Base-by-base conservation (phyloP, 2,329 filamentous ascomycete genomes). In the Acrocalymma vagum region DNA sequence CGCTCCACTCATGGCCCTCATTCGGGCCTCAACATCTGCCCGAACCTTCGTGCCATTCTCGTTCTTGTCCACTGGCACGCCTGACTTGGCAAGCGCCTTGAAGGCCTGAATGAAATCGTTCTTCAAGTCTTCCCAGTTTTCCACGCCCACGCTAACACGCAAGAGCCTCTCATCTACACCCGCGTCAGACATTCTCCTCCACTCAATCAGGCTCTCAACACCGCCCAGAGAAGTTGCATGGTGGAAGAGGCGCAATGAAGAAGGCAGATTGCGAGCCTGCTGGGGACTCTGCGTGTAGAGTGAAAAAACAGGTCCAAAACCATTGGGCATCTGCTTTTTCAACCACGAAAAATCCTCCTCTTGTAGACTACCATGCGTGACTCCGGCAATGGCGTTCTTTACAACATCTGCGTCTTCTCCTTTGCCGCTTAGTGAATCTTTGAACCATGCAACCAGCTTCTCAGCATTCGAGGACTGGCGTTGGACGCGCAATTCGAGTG, bases 131-230 rank as follows among this genome's bases (percentile, higher is more conserved):
- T 94, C 87, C 78, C 88, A 87, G 30, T 81, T 83, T 76, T 99
- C 94, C 21, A 96, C 80, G 0, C 94, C 94, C 22, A 96, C 74
- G 67, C 92, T 96, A 20, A 99, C 74, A 35, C 94, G 76, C 69
- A 96, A 62, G 66, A 97, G 69, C 42, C 82, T 77, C 62, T 78
- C 81, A 63, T 95, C 89, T 25, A 95, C 85, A 1, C 68, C 77
- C 3, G 71, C 60, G 75, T 99, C 94, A 44, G 85, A 86, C 90
- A 99, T 94, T 31, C 87, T 83, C 44, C 94, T 80, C 94, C 94
- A 99, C 79, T 99, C 94, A 57, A 99, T 92, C 75, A 97, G 72
- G 62, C 90, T 94, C 80, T 97, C 94, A 8, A 97, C 90, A 4
- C 94, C 93, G 3, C 94, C 94, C 18, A 97, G 72, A 68, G 89